Percentiles rank a stretch among this genome's conserved stretches.
phyloP scores from a whole-genome alignment of 2,329 filamentous ascomycete species.

The Calonectria fujianensis region DNA sequence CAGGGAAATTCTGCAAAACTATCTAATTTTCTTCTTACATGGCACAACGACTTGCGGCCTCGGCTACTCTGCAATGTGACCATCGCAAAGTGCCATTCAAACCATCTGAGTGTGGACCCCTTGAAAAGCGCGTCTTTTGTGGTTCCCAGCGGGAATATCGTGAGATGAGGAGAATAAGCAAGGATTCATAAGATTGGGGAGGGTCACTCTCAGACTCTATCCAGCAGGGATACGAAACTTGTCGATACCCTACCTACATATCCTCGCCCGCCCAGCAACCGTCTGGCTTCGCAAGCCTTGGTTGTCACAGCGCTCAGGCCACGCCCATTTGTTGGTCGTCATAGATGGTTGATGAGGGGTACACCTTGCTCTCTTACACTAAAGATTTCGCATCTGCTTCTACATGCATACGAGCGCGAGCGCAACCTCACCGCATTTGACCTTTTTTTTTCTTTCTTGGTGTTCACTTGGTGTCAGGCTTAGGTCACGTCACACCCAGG shows the following conservation, averaged over 20 bases:
- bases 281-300: slow-evolving; percentile 20
- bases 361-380: slow-evolving; percentile 16
- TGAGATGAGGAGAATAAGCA: slow-evolving; percentile 35
- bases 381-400: slow-evolving; percentile 14
- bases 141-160: slow-evolving; percentile 29
- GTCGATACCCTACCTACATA: slow-evolving; percentile 26
- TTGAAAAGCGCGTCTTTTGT: slow-evolving; percentile 30
- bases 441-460: neutral
- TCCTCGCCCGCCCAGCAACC: slow-evolving; percentile 16
- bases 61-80: slow-evolving; percentile 40
- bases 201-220: slow-evolving; percentile 46
- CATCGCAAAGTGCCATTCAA: slow-evolving; percentile 40
- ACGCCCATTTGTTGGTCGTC: neutral
- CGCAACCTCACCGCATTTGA: slow-evolving; percentile 25
- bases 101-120: slow-evolving; percentile 43
- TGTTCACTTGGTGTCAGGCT: slow-evolving; percentile 2
- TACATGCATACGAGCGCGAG: neutral
- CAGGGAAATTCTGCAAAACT: neutral
- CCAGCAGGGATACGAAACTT: slow-evolving; percentile 51
- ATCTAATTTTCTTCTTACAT: slow-evolving; percentile 10
- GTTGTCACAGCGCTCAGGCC: slow-evolving; percentile 23
- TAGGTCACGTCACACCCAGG: slow-evolving; percentile 21
- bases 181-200: slow-evolving; percentile 51
- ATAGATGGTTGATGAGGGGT: slow-evolving; percentile 1
- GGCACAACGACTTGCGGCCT: slow-evolving; percentile 26